These are phyloP conservation scores for Populus tomentosa DNA, from an alignment of 441 rosid species.

Conservation along the genomic window DNA sequence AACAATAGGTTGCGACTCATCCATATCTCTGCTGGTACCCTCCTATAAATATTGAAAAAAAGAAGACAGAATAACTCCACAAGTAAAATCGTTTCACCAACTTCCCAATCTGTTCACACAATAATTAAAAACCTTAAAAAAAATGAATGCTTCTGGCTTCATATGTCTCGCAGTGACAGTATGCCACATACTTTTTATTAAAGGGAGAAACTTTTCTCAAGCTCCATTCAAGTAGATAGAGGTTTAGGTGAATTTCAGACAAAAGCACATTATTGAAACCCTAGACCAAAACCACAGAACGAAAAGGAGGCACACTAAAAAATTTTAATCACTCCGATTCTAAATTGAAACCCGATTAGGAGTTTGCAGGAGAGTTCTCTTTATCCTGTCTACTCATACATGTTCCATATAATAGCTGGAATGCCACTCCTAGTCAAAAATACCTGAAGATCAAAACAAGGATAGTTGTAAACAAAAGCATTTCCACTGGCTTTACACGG, in stretches of 20 bases:
- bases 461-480: conserved; percentile 46
- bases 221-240: background rate
- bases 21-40: conserved; percentile 23
- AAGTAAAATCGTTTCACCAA: background rate
- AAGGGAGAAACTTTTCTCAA: background rate
- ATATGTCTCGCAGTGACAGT: background rate
- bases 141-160: background rate
- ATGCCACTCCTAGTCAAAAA: background rate
- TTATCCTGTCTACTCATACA: background rate
- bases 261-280: background rate
- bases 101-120: background rate
- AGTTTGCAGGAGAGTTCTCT: background rate
- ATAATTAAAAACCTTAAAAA: background rate
- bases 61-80: background rate
- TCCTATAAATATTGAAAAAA: conserved; percentile 24
- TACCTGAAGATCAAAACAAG: conserved; percentile 46
- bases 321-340: background rate
- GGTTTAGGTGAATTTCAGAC: background rate
- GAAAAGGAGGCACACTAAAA: background rate
- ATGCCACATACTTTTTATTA: background rate
- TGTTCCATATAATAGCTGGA: background rate
- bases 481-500: conserved; percentile 29
- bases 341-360: background rate
- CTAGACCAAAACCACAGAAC: background rate
- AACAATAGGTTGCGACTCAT: conserved; percentile 31